Conservation (phyloP, 176 grass and related monocot genomes). For the Coix lacrymajobi region DNA sequence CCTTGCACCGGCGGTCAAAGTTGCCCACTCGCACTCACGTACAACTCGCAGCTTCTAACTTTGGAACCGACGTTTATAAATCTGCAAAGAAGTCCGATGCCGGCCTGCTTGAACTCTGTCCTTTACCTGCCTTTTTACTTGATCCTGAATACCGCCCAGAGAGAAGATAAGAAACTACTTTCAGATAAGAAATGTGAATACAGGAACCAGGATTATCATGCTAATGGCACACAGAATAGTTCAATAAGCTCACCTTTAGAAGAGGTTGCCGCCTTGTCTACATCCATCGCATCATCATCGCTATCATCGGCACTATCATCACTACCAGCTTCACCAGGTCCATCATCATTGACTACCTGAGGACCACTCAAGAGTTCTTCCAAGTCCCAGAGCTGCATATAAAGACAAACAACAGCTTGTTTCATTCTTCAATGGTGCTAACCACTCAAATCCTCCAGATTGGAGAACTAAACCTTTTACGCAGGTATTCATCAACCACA, state of each 20-base stretch:
- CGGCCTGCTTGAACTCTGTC: conserved; percentile 16
- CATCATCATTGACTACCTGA: conserved; percentile 19
- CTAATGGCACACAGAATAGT: not conserved
- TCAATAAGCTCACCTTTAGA: conserved; percentile 40
- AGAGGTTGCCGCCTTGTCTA: conserved; percentile 53
- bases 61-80: conserved; percentile 23
- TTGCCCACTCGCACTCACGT: not conserved
- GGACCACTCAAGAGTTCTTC: conserved; percentile 64
- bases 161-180: not conserved
- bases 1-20: not conserved
- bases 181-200: not conserved
- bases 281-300: conserved; percentile 71
- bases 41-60: not conserved
- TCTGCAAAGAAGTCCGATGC: conserved; percentile 56
- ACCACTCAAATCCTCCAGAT: no score
- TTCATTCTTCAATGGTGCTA: no score
- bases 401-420: no score
- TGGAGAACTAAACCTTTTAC: no score
- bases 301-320: conserved; percentile 41
- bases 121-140: conserved; percentile 25
- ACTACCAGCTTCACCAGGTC: conserved; percentile 30
- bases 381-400: conserved; percentile 81
- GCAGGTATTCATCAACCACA: no score
- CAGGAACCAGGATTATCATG: not conserved
- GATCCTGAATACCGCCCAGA: not conserved